A percentile compares a stretch with the other conserved stretches of the same genome.
These are phyloP conservation scores for Leptographium flavum DNA, from an alignment of 2,329 filamentous ascomycete species.

Conservation along the genomic window DNA sequence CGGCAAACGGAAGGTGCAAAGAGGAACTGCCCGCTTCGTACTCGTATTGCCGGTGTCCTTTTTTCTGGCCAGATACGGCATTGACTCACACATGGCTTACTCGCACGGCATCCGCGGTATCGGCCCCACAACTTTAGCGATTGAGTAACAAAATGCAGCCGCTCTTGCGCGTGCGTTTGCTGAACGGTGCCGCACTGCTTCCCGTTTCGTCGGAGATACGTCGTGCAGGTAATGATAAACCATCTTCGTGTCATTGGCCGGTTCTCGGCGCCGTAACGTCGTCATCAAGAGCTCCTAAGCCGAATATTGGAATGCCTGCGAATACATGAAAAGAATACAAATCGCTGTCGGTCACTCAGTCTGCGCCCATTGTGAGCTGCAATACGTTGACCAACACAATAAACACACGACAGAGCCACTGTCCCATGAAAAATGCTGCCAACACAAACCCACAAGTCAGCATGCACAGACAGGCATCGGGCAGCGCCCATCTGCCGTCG, in stretches of 20 bases:
- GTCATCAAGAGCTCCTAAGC: too few species aligned
- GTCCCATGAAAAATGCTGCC: slow-evolving; percentile 7
- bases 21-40: too few species aligned
- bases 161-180: too few species aligned
- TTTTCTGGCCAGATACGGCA: too few species aligned
- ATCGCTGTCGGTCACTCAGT: background rate
- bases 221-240: slow-evolving; percentile 10
- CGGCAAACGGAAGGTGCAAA: too few species aligned
- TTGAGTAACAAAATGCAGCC: background rate
- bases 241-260: slow-evolving; percentile 6
- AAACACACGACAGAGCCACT: slow-evolving; percentile 13
- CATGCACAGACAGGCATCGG: slow-evolving; percentile 14
- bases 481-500: slow-evolving; percentile 12
- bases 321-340: background rate
- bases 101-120: background rate
- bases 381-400: background rate
- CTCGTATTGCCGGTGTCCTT: too few species aligned
- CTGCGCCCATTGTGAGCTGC: background rate
- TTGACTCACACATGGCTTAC: too few species aligned
- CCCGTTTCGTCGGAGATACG: too few species aligned
- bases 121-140: background rate
- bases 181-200: too few species aligned
- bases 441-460: slow-evolving; percentile 17
- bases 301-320: background rate
- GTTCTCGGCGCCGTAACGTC: background rate